Conservation (phyloP, 495 filamentous ascomycete species). For the Xylaria palmicola region DNA sequence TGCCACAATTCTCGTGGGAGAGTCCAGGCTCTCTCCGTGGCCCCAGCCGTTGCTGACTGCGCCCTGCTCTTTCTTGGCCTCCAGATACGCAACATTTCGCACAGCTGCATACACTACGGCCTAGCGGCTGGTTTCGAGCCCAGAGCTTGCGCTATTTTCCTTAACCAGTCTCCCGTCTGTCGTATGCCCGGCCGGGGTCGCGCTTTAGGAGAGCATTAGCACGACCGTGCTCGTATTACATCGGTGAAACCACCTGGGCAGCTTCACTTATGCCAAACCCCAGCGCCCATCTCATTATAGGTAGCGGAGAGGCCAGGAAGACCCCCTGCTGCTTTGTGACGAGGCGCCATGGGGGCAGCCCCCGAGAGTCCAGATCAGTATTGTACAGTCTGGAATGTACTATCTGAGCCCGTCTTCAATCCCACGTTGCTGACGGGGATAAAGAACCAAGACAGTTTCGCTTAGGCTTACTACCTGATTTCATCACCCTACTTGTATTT, state of each 20-base stretch:
- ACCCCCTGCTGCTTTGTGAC: background rate
- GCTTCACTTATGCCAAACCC: background rate
- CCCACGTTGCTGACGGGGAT: background rate
- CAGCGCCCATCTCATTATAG: too few species aligned
- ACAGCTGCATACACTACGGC: background rate
- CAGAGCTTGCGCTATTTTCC: background rate
- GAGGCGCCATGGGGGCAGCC: background rate
- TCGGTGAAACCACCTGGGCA: background rate
- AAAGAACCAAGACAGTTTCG: background rate
- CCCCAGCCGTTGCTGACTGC: background rate
- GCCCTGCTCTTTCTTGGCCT: background rate
- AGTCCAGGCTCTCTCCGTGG: background rate
- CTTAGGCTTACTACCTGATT: too few species aligned
- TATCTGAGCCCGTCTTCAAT: background rate
- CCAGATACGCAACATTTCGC: background rate
- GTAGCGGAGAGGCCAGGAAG: too few species aligned
- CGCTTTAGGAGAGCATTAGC: background rate
- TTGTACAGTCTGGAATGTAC: background rate
- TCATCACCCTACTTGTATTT: too few species aligned
- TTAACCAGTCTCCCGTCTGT: too few species aligned
- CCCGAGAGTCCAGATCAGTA: too few species aligned
- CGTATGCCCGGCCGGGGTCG: too few species aligned
- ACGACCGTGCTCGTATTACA: background rate
- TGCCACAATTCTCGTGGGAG: background rate
- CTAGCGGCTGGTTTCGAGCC: background rate